Evolutionary conservation across 148 eudicot genomes (phyloP).

Genomic region (Hydrangea macrophylla): DNA sequence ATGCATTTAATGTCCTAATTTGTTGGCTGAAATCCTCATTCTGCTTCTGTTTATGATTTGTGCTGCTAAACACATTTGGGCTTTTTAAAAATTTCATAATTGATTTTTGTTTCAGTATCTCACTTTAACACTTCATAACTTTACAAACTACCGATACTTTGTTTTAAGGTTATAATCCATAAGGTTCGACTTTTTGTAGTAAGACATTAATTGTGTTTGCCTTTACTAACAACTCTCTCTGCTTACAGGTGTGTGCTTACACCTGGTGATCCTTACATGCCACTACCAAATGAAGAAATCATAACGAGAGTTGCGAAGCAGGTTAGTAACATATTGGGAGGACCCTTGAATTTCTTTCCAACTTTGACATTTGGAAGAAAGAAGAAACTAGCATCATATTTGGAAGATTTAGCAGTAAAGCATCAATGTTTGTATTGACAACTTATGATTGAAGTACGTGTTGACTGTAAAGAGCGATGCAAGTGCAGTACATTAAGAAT

Average conservation of each 20-base stretch:
- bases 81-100: background rate
- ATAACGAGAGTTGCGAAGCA: constrained; percentile 76
- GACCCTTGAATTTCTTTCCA: background rate
- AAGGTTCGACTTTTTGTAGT: no score
- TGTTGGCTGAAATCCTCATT: background rate
- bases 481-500: background rate
- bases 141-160: background rate
- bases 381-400: no score
- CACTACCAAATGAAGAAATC: constrained; percentile 80
- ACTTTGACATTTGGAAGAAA: no score
- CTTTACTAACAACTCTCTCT: constrained; percentile 10
- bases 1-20: background rate
- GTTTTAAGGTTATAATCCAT: no score
- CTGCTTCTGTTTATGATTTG: background rate
- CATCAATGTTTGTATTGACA: no score
- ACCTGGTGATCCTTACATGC: constrained; percentile 99
- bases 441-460: no score
- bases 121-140: background rate
- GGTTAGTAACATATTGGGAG: constrained; percentile 38
- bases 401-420: no score
- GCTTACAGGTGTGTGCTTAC: constrained; percentile 93
- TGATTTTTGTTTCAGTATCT: background rate
- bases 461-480: no score
- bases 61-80: background rate
- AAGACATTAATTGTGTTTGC: background rate